Conservation (phyloP, 305 asterid species). For the Fraxinus ornus region DNA sequence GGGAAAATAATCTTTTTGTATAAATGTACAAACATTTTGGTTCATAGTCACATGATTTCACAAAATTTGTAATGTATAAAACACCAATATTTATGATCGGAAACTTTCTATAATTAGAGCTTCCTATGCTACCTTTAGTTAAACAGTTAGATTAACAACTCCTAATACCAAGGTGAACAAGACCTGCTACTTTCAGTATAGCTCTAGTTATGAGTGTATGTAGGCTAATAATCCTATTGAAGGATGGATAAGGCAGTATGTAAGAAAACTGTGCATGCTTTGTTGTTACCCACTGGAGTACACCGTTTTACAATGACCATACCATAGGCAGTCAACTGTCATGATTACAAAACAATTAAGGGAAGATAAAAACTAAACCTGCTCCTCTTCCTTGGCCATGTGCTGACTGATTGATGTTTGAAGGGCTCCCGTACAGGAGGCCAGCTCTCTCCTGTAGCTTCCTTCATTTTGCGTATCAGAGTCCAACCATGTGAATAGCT, state of each 20-base stretch:
- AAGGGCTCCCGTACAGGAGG: slow-evolving; percentile 95
- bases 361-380: slow-evolving; percentile 47
- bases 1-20: not conserved
- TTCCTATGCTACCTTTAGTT: not conserved
- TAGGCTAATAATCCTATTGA: not conserved
- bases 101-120: not conserved
- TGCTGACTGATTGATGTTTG: slow-evolving; percentile 97
- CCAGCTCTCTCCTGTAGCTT: slow-evolving; percentile 84
- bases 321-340: not conserved
- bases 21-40: not conserved
- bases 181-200: not conserved
- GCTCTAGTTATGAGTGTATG: slow-evolving; percentile 1
- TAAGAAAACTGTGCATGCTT: not conserved
- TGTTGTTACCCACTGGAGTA: not conserved
- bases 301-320: not conserved
- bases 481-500: slow-evolving; percentile 74
- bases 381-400: slow-evolving; percentile 99
- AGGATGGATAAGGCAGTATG: not conserved
- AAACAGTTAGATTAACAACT: not conserved
- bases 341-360: slow-evolving; percentile 3
- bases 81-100: not conserved
- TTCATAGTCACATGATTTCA: not conserved
- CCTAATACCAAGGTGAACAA: not conserved
- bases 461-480: slow-evolving; percentile 65
- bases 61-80: not conserved